Evolutionary conservation across 1,284 basidiomycete genomes (phyloP).

Genomic region (Leccinum huronense): DNA sequence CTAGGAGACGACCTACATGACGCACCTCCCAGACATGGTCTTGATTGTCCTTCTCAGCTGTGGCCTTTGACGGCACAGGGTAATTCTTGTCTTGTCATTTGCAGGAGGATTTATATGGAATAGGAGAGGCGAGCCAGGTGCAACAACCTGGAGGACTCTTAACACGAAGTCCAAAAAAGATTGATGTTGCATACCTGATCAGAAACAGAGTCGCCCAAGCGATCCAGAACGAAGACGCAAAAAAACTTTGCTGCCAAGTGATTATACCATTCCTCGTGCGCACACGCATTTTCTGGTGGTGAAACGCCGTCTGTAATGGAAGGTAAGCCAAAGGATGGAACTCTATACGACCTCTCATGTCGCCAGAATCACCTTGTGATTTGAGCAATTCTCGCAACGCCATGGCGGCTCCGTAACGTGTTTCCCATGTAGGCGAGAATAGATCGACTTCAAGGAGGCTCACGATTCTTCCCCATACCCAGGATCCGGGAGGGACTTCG

Average conservation of each 20-base stretch:
- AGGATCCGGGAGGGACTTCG: conserved; percentile 70
- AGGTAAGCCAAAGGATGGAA: conserved; percentile 6
- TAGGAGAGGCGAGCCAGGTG: conserved; percentile 82
- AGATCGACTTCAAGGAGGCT: conserved; percentile 84
- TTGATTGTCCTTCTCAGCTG: conserved; percentile 44
- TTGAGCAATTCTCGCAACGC: conserved; percentile 90
- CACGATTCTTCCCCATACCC: conserved; percentile 88
- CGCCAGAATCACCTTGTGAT: conserved; percentile 73
- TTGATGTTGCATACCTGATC: conserved; percentile 61
- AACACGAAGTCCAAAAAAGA: not conserved
- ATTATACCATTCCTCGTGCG: conserved; percentile 87
- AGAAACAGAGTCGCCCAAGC: conserved; percentile 97
- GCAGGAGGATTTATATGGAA: conserved; percentile 79
- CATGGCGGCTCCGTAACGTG: conserved; percentile 91
- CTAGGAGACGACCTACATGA: conserved; percentile 87
- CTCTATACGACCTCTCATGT: conserved; percentile 61
- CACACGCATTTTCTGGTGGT: conserved; percentile 56
- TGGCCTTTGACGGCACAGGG: conserved; percentile 40
- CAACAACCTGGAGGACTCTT: conserved; percentile 67
- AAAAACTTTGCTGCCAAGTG: conserved; percentile 85
- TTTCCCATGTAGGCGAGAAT: conserved; percentile 90
- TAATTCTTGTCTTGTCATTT: conserved; percentile 93
- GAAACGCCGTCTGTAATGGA: conserved; percentile 45
- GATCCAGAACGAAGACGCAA: conserved; percentile 91
- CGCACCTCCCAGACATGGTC: conserved; percentile 95